A percentile compares a stretch with the other conserved stretches of the same genome.
Conservation (phyloP, 305 asterid species). For the Lippia alba region DNA sequence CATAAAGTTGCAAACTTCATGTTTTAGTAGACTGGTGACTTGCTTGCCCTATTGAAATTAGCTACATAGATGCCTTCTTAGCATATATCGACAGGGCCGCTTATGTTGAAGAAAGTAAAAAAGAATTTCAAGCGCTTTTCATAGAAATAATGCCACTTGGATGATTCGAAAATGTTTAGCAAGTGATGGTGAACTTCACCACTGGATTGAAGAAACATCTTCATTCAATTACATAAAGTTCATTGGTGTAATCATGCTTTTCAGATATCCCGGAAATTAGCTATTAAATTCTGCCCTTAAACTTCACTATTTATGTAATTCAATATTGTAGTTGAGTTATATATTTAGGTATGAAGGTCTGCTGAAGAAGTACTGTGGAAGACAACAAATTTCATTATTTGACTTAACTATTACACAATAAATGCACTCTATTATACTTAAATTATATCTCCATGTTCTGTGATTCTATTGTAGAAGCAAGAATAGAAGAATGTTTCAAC, state of each 20-base stretch:
- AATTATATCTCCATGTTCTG: too few species aligned
- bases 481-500: too few species aligned
- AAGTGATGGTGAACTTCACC: neutral
- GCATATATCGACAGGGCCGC: neutral
- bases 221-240: conserved; percentile 11
- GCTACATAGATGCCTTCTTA: neutral
- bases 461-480: too few species aligned
- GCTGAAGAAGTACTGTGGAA: too few species aligned
- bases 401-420: too few species aligned
- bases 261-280: conserved; percentile 4
- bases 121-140: neutral
- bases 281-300: neutral
- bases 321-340: too few species aligned
- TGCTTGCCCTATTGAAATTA: neutral
- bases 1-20: neutral
- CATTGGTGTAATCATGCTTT: neutral
- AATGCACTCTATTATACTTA: too few species aligned
- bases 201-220: conserved; percentile 15
- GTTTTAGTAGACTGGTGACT: neutral
- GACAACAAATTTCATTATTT: too few species aligned
- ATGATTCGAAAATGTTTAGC: neutral
- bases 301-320: too few species aligned
- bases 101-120: neutral
- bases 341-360: too few species aligned
- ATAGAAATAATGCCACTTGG: neutral